Base-by-base conservation (phyloP, 441 rosid species). In the Omphalea diandra region DNA sequence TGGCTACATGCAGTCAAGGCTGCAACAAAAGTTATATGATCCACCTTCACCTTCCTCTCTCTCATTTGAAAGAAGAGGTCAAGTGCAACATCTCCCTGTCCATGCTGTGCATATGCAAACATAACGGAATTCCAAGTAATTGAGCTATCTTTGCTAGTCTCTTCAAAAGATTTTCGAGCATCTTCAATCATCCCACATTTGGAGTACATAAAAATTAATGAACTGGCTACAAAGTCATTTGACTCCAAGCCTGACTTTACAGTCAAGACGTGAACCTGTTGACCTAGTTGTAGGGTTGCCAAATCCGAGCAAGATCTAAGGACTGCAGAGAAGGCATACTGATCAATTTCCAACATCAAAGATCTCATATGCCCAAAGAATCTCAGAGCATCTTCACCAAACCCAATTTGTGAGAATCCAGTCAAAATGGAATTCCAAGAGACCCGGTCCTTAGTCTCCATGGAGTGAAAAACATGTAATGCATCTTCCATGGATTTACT, bases 1-100 rank as follows among this genome's bases (percentile, higher is more conserved):
- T 91, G 93, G 80, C 97, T 91, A 72, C 95, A 91, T 53, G 93
- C 97, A n/a, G 91, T 88, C 65, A 88, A 71, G 49, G 86, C 81
- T 11, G 91, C 90, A 47, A 86, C 89, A 73, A 89, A 89, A 47
- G 90, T 89, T 67, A 87, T 76, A 43, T 86, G 95, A 56, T 73
- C 81, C 68, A 65, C 60, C 70, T 62, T 74, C 50, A 60, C 77
- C 22, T 35, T 31, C 14, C 31, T 24, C 43, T 49, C 55, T 71
- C 66, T 71, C 75, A 59, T 76, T 59, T 59, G 67, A 52, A 68
- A 73, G 77, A 89, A 89, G 62, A 89, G 78, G 53, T 85, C 83
- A 55, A 91, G 82, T 10, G 75, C 76, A 56, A 31, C 41, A 54
- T 50, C 47, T 29, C 56, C 74, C n/a, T 68, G 81, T 43, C 93